Evolutionary conservation across 768 basidiomycete species (phyloP), one percentile per base, ranked within the genome.

Genomic region (Suillus subalutaceus): DNA sequence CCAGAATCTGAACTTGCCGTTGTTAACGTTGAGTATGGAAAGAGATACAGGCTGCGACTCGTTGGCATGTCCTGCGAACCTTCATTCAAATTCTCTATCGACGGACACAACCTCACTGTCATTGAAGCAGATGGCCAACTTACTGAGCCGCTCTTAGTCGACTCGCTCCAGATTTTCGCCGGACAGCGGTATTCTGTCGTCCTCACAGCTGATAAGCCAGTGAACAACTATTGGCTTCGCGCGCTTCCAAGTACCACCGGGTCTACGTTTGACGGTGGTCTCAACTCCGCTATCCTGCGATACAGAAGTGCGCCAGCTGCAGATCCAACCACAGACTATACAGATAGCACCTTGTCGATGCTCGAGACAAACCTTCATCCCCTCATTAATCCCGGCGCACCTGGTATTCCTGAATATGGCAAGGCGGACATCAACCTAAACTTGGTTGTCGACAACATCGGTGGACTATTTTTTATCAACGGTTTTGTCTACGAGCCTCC

Each of bases 161-260:
- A 82, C 48, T 77, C 79, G 6, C 59, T 76, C 20, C 76, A 79
- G 30, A 50, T 76, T 1, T 52, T 68, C 57, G 69, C 79, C 16
- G 79, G 76, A 13, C 83, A 83, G 59, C 78, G 79, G 23, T 80
- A 83, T 69, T 84, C 82, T 6, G 68, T 83, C 57, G 69, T 86
- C 15, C 53, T 85, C 44, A 78, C 74, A 9, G 83, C 85, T 23
- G 79, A 83, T 44, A 79, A 85, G 63, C 72, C 78, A 0, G 70
- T 83, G 16, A 78, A 67, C 15, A 88, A 87, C 72, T 88, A 88
- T 73, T 89, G 85, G 84, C 79, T 87, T 26, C 80, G 84, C 16
- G 80, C 84, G 0, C 23, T 73, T 20, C 78, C 81, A 1, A 77
- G 63, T 56, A 62, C 63, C 1, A 56, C 69, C 15, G 69, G 63